Percentiles rank a stretch among this genome's conserved stretches.
These are phyloP conservation scores for Saccharomyces pastorianus DNA, from an alignment of 1,139 yeast species.

Conservation along the genomic window DNA sequence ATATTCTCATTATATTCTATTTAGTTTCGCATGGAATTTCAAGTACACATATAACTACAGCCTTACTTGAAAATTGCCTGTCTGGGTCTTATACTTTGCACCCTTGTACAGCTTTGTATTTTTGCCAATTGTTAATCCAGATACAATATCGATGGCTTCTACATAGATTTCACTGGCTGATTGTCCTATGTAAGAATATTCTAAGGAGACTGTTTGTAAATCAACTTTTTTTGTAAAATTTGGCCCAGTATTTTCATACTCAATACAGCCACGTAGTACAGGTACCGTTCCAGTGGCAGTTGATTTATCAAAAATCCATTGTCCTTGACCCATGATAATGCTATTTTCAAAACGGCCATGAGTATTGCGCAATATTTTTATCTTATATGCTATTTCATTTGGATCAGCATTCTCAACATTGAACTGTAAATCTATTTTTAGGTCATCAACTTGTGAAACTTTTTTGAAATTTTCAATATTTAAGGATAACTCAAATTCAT, in stretches of 20 bases:
- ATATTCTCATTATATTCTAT: neutral
- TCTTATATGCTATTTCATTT: constrained; percentile 11
- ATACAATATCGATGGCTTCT: neutral
- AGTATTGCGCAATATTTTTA: constrained; percentile 24
- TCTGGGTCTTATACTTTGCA: constrained; percentile 66
- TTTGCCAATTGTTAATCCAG: constrained; percentile 34
- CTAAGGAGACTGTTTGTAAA: neutral
- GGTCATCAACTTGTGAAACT: constrained; percentile 50
- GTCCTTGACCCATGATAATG: constrained; percentile 43
- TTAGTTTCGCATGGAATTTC: neutral
- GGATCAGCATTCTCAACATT: constrained; percentile 14
- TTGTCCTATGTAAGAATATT: neutral
- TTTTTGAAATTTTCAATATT: constrained; percentile 44
- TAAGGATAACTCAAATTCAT: constrained; percentile 71
- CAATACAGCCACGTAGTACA: constrained; percentile 52
- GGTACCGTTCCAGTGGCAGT: constrained; percentile 63
- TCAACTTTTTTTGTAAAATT: neutral
- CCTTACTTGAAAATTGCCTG: constrained; percentile 45
- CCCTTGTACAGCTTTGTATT: constrained; percentile 79
- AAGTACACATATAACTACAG: neutral
- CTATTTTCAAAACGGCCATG: constrained; percentile 35
- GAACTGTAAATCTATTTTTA: constrained; percentile 45
- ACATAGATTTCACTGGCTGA: neutral
- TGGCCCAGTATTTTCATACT: constrained; percentile 7
- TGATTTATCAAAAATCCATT: constrained; percentile 62